phyloP scores from a whole-genome alignment of 148 eudicot genomes.

The Silene conica region DNA sequence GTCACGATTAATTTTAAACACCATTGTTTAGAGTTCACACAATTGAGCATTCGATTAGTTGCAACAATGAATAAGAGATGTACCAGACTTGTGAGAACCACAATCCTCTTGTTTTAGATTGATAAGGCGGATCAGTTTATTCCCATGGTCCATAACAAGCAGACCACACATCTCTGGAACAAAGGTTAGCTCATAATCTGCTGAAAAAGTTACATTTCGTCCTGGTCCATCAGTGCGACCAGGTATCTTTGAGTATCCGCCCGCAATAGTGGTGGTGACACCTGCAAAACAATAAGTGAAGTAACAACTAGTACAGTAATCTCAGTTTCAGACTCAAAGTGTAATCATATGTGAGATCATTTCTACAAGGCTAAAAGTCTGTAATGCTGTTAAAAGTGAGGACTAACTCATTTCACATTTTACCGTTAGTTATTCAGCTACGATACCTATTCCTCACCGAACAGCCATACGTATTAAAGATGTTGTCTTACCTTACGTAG shows the following conservation, averaged over 20 bases:
- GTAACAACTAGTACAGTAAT: constrained; percentile 10
- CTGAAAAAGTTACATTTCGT: constrained; percentile 56
- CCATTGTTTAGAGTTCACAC: neutral
- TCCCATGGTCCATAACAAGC: constrained; percentile 63
- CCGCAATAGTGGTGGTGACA: constrained; percentile 69
- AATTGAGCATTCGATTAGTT: neutral
- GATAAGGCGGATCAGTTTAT: constrained; percentile 62
- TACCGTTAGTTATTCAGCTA: neutral
- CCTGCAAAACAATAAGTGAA: constrained; percentile 28
- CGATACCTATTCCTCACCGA: too few relatives aligned
- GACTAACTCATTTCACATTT: neutral
- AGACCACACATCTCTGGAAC: constrained; percentile 59
- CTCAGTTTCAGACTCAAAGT: neutral
- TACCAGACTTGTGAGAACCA: constrained; percentile 49
- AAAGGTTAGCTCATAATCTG: constrained; percentile 52
- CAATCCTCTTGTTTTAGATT: constrained; percentile 61
- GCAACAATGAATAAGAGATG: constrained; percentile 1
- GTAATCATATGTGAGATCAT: neutral
- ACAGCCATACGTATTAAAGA: neutral
- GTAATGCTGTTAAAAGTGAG: neutral
- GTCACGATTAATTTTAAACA: too few relatives aligned
- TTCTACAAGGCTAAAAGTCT: too few relatives aligned
- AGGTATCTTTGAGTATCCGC: constrained; percentile 37
- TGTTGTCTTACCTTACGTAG: neutral
- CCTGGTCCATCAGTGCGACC: constrained; percentile 66